Percentiles rank a stretch among this genome's conserved stretches.
phyloP scores from a whole-genome alignment of 495 filamentous ascomycete species.

The Physcia stellaris region DNA sequence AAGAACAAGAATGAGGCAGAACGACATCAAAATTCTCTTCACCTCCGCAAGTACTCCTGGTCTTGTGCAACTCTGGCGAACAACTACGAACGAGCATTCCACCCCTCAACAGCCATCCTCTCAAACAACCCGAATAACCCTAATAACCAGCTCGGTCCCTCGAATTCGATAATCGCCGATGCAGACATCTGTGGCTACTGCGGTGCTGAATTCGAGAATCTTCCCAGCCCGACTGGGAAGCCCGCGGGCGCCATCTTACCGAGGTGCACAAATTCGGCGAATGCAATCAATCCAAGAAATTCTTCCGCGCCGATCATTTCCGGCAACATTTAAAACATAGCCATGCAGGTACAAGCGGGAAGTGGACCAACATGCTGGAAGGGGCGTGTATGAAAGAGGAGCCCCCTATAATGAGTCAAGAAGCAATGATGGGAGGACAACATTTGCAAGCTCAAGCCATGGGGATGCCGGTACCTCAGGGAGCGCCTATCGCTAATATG shows the following conservation, averaged over 20 bases:
- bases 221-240: conserved; percentile 66
- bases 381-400: conserved; percentile 97
- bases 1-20: conserved; percentile 99
- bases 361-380: conserved; percentile 98
- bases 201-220: conserved; percentile 79
- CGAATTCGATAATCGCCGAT: conserved; percentile 35
- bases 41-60: conserved; percentile 93
- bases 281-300: conserved; percentile 97
- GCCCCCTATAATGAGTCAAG: conserved; percentile 21
- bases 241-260: conserved; percentile 71
- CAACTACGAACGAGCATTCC: conserved; percentile 68
- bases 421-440: conserved; percentile 1
- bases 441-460: conserved; percentile 2
- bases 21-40: conserved; percentile 91
- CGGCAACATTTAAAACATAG: conserved; percentile 97
- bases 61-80: conserved; percentile 77
- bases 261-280: conserved; percentile 92
- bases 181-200: conserved; percentile 90
- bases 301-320: conserved; percentile 95
- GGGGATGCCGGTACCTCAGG: conserved; percentile 1
- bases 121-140: conserved; percentile 26
- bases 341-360: conserved; percentile 89
- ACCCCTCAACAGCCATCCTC: conserved; percentile 43
- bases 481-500: conserved; percentile 17
- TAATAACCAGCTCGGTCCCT: conserved; percentile 23